Evolutionary conservation across 1,139 yeast species (phyloP), one percentile per base, ranked within the genome.

Genomic region (Zygosaccharomyces sapae): DNA sequence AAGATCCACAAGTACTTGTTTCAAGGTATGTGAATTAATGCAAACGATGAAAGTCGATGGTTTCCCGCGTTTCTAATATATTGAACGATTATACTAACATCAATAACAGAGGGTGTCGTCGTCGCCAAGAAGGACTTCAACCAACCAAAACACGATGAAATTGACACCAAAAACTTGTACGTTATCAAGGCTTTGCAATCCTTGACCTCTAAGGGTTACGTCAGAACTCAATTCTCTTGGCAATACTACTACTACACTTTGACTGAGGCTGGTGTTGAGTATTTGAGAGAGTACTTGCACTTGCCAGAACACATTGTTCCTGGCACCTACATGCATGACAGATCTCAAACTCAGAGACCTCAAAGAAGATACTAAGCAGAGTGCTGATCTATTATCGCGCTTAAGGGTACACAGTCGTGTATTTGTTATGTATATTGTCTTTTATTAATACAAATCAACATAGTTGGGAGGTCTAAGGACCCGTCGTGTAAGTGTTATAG

Each of bases 171-270:
- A 80, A 89, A 90, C 95, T 84, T 90, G 76, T 90, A 74, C 73
- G 99, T 92, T 75, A 89, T 92, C 83, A 92, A 92, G 86, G 97
- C 98, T 72, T 85, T 92, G 76, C 99, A 92, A 81, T 90, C 97
- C 60, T 86, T 92, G 76, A 89, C 96, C 72, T 92, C 98, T 65
- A 89, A 85, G 80, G 99, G 99, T 75, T 92, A 71, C 83, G 97
- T 92, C 77, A 89, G 90, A 87, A 92, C 99, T 70, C 97, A 90
- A 79, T 92, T 92, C 86, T 92, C 98, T 70, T 92, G 99, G 99
- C 97, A 90, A 85, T 88, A 88, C 84, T 92, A 92, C 81, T 92
- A 92, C 96, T 94, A 92, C 95, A 89, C 98, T 81, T 87, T 92
- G 75, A 92, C 97, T 73, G 97, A 94, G 74, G 96, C 87, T 78